phyloP scores from a whole-genome alignment of 495 filamentous ascomycete species.

The Neurospora sp. region DNA sequence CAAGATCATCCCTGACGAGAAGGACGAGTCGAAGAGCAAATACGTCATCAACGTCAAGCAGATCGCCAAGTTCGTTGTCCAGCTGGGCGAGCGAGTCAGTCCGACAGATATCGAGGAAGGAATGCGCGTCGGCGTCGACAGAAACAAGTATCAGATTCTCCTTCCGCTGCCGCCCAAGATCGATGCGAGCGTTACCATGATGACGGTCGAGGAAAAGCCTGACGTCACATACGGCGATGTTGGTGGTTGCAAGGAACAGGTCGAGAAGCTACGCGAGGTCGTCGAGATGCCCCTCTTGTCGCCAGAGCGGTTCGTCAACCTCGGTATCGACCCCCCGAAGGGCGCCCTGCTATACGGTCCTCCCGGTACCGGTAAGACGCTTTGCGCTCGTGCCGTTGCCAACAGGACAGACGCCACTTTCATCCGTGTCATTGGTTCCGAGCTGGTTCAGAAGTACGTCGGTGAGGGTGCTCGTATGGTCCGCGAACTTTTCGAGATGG shows the following conservation, averaged over 20 bases:
- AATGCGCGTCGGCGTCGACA: constrained; percentile 96
- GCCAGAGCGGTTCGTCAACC: constrained; percentile 90
- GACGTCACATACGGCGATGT: constrained; percentile 99
- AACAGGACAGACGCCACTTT: constrained; percentile 98
- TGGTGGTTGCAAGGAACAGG: constrained; percentile 97
- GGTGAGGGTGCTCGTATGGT: constrained; percentile 98
- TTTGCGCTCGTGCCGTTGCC: constrained; percentile 92
- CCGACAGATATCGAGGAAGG: constrained; percentile 99
- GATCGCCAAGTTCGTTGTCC: constrained; percentile 98
- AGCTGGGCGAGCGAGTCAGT: constrained; percentile 91
- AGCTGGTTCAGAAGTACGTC: constrained; percentile 97
- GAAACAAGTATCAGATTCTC: constrained; percentile 98
- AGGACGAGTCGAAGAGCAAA: constrained; percentile 96
- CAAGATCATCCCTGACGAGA: constrained; percentile 96
- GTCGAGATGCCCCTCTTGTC: constrained; percentile 97
- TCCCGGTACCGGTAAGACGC: constrained; percentile 94
- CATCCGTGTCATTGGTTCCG: constrained; percentile 94
- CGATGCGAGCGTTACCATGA: constrained; percentile 98
- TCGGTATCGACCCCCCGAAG: constrained; percentile 97
- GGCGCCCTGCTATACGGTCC: constrained; percentile 94
- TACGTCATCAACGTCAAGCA: constrained; percentile 99
- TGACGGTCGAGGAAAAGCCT: constrained; percentile 99
- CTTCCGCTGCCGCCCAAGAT: constrained; percentile 97
- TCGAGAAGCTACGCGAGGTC: constrained; percentile 96
- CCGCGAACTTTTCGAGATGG: constrained; percentile 98